These are phyloP conservation scores for Leptodontidium sp. DNA, from an alignment of 2,329 filamentous ascomycete genomes.

Conservation along the genomic window DNA sequence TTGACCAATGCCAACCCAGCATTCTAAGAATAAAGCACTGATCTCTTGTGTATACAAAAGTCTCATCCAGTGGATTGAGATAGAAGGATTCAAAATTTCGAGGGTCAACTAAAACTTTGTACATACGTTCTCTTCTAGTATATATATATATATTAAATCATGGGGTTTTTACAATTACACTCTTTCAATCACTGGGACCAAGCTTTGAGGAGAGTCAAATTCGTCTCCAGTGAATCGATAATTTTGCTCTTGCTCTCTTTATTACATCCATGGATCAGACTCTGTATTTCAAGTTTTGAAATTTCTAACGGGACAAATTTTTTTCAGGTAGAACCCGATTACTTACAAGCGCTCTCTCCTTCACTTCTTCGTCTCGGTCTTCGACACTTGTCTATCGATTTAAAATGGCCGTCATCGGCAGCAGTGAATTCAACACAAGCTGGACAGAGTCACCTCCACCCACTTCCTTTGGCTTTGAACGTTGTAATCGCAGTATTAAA, in stretches of 20 bases:
- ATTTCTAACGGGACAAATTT: too few species aligned
- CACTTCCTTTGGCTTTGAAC: neutral
- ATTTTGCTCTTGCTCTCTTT: neutral
- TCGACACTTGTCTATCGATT: too few species aligned
- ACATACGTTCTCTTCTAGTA: constrained; percentile 28
- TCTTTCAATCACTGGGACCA: neutral
- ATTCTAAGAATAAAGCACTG: constrained; percentile 18
- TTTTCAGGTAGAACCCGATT: too few species aligned
- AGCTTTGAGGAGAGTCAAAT: neutral
- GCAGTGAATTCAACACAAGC: too few species aligned
- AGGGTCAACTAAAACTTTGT: constrained; percentile 14
- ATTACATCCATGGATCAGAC: neutral
- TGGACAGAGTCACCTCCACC: too few species aligned
- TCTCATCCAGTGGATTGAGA: neutral
- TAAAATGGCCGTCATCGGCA: too few species aligned
- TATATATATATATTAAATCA: constrained; percentile 27
- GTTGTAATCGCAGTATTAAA: neutral
- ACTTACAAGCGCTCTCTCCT: too few species aligned
- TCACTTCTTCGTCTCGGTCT: too few species aligned
- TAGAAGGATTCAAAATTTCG: neutral
- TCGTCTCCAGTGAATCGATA: neutral
- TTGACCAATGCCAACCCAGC: constrained; percentile 48
- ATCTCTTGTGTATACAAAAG: neutral
- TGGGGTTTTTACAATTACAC: neutral
- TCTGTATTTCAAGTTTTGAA: too few species aligned